phyloP scores from a whole-genome alignment of 2,329 filamentous ascomycete species.

The Knoxdaviesia proteae region DNA sequence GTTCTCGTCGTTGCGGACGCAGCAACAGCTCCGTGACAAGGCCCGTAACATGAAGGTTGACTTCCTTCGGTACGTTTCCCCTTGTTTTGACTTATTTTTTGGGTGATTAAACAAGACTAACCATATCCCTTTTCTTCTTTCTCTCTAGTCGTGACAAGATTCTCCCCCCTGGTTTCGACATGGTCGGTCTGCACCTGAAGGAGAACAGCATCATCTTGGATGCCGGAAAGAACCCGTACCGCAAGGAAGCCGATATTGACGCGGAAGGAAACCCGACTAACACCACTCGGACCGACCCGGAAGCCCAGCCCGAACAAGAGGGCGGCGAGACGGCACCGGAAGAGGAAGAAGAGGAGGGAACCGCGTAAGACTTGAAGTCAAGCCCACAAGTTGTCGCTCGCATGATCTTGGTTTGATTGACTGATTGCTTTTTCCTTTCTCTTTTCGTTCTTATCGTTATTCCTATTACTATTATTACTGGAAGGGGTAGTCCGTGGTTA shows the following conservation, averaged over 20 bases:
- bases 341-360: background rate
- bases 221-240: constrained; percentile 26
- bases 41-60: constrained; percentile 35
- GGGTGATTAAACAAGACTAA: background rate
- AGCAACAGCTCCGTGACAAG: constrained; percentile 36
- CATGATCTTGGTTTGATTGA: background rate
- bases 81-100: background rate
- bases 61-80: constrained; percentile 18
- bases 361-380: no score
- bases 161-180: constrained; percentile 27
- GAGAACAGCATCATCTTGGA: constrained; percentile 20
- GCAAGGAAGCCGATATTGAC: constrained; percentile 24
- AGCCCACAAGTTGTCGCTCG: no score
- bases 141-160: constrained; percentile 15
- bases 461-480: no score
- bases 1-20: constrained; percentile 18
- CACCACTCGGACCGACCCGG: constrained; percentile 8
- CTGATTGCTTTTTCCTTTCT: background rate
- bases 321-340: background rate
- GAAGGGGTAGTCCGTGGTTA: background rate
- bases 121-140: background rate
- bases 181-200: constrained; percentile 27
- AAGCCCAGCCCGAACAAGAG: no score
- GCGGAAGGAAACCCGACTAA: constrained; percentile 16
- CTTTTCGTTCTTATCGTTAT: background rate